A percentile compares a stretch with the other conserved stretches of the same genome.
Evolutionary conservation across 208 protist species (phyloP).

Genomic region (Acanthamoeba divionensis): DNA sequence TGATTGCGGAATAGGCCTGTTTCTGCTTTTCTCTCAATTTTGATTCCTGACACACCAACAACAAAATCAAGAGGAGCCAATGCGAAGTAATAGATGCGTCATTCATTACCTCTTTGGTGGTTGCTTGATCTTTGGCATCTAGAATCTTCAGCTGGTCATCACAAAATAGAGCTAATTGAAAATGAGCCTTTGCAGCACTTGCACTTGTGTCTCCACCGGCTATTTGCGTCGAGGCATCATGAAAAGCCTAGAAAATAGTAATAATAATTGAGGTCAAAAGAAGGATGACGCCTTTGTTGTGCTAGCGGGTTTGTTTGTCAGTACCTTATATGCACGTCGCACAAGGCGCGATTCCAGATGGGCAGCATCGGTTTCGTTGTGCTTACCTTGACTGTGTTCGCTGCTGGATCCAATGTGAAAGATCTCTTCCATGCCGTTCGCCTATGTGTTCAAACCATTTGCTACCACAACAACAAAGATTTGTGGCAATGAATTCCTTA

Average conservation of each 20-base stretch:
- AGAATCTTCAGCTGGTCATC: constrained; percentile 66
- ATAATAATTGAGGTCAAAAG: not conserved
- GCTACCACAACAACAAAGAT: not conserved
- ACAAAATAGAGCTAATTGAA: constrained; percentile 75
- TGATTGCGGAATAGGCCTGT: not conserved
- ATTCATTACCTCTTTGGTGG: not conserved
- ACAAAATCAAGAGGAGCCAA: not conserved
- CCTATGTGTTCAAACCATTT: not conserved
- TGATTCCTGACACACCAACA: not conserved
- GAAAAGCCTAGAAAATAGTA: constrained; percentile 37
- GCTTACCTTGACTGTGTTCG: not conserved
- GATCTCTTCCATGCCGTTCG: constrained; percentile 36
- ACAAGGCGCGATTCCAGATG: too few relatives aligned
- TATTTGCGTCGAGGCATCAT: not conserved
- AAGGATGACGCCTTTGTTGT: too few relatives aligned
- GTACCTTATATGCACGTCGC: too few relatives aligned
- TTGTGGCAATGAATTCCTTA: not conserved
- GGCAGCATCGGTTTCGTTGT: not conserved
- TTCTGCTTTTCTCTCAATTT: not conserved
- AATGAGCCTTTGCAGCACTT: constrained; percentile 59
- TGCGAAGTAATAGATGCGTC: not conserved
- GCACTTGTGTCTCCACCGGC: not conserved
- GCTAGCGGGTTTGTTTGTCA: too few relatives aligned
- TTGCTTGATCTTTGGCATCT: not conserved
- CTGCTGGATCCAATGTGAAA: constrained; percentile 13